Evolutionary conservation across 2,329 filamentous ascomycete species (phyloP).

Genomic region (Phaeosphaeria sp.): DNA sequence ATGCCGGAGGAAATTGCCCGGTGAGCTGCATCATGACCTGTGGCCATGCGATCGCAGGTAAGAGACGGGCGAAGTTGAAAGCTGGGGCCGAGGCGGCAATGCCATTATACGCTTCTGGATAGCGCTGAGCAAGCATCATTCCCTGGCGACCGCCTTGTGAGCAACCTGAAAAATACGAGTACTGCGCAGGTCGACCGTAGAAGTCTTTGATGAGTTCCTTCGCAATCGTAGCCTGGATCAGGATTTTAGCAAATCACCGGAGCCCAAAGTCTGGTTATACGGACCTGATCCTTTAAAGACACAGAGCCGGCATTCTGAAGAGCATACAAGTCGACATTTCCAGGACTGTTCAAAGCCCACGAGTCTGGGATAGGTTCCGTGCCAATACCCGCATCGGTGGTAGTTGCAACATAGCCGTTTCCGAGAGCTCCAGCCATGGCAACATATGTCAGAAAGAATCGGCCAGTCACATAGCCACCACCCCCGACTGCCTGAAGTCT

Average conservation of each 20-base stretch:
- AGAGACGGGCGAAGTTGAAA: constrained; percentile 19
- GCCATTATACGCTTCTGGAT: constrained; percentile 39
- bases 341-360: constrained; percentile 28
- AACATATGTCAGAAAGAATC: constrained; percentile 11
- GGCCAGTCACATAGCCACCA: constrained; percentile 30
- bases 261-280: constrained; percentile 1
- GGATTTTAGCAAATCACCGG: not conserved
- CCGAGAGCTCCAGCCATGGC: constrained; percentile 23
- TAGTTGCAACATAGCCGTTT: constrained; percentile 32
- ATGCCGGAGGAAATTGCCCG: constrained; percentile 14
- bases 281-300: constrained; percentile 39
- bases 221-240: constrained; percentile 4
- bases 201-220: constrained; percentile 27
- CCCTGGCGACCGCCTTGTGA: constrained; percentile 45
- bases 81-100: constrained; percentile 40
- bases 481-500: constrained; percentile 24
- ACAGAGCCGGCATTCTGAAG: constrained; percentile 46
- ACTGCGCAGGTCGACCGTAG: constrained; percentile 36
- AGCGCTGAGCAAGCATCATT: constrained; percentile 38
- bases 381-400: constrained; percentile 31
- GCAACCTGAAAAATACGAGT: constrained; percentile 45
- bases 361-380: constrained; percentile 2
- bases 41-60: constrained; percentile 17
- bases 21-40: constrained; percentile 30
- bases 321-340: constrained; percentile 28